Conservation (phyloP, 345 rosid genomes). For the Linum trigynum region DNA sequence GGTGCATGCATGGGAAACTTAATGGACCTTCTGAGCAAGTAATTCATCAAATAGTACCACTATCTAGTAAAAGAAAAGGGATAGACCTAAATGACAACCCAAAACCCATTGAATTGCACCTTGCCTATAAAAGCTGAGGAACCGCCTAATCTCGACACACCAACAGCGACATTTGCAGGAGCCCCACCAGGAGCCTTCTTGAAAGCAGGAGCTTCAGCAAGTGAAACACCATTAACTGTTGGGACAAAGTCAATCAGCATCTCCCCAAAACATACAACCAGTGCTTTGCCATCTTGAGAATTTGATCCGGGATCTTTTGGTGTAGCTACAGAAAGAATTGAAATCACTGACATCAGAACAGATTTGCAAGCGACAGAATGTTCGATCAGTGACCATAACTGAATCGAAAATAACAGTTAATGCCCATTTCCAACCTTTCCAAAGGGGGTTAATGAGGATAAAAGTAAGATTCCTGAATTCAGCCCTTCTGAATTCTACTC, state of each 20-base stretch:
- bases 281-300: conserved; percentile 14
- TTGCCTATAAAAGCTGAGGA: conserved; percentile 93
- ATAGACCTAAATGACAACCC: neutral
- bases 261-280: conserved; percentile 88
- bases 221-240: conserved; percentile 72
- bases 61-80: neutral
- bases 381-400: neutral
- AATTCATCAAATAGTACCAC: conserved; percentile 3
- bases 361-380: neutral
- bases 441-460: too few species aligned
- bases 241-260: conserved; percentile 97
- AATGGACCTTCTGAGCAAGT: neutral
- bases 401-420: neutral
- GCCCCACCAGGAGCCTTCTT: conserved; percentile 98
- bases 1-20: neutral
- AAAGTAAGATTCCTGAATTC: too few species aligned
- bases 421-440: too few species aligned
- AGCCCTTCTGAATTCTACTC: too few species aligned
- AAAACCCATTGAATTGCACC: conserved; percentile 34
- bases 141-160: conserved; percentile 81
- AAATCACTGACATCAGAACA: neutral
- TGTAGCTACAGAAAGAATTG: conserved; percentile 10
- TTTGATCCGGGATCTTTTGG: conserved; percentile 4
- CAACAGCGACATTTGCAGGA: conserved; percentile 98
- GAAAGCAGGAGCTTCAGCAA: conserved; percentile 94